A percentile compares a stretch with the other conserved stretches of the same genome.
phyloP scores from a whole-genome alignment of 2,329 filamentous ascomycete species.

The Xylaria sp. region DNA sequence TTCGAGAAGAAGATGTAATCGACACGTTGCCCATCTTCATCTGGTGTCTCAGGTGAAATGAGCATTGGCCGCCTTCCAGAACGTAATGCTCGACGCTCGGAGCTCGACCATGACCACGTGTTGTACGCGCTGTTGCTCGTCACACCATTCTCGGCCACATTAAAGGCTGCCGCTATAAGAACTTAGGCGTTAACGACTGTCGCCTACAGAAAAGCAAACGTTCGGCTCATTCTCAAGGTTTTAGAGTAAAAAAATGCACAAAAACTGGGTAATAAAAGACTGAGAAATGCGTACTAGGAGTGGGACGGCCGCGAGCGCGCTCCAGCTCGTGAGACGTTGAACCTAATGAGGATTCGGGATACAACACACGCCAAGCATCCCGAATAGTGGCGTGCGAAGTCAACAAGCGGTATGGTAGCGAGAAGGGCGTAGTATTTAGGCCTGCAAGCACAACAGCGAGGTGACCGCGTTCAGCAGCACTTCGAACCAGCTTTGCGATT shows the following conservation, averaged over 20 bases:
- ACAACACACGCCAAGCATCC: slow-evolving; percentile 85
- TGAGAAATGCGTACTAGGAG: slow-evolving; percentile 62
- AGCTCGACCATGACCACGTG: slow-evolving; percentile 90
- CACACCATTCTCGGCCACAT: slow-evolving; percentile 81
- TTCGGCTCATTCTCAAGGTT: neutral
- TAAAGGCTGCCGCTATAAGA: slow-evolving; percentile 70
- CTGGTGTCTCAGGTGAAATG: slow-evolving; percentile 72
- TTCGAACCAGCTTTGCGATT: slow-evolving; percentile 86
- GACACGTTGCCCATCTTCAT: slow-evolving; percentile 83
- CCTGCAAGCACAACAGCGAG: slow-evolving; percentile 89
- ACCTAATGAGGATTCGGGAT: slow-evolving; percentile 85
- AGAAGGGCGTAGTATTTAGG: slow-evolving; percentile 95
- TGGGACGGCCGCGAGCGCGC: slow-evolving; percentile 69
- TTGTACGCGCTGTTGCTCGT: slow-evolving; percentile 89
- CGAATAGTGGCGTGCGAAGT: slow-evolving; percentile 79
- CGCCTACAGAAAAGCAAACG: neutral
- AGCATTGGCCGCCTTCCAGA: slow-evolving; percentile 69
- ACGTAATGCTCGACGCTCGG: slow-evolving; percentile 73
- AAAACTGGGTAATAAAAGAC: neutral
- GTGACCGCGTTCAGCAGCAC: slow-evolving; percentile 81
- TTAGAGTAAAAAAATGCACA: neutral
- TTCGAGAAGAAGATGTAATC: slow-evolving; percentile 92
- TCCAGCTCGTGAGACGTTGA: slow-evolving; percentile 75
- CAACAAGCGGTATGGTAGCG: slow-evolving; percentile 84
- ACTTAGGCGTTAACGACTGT: neutral